Base-by-base conservation (phyloP, 805 yeast species). In the Limtongozyma cylindracea region DNA sequence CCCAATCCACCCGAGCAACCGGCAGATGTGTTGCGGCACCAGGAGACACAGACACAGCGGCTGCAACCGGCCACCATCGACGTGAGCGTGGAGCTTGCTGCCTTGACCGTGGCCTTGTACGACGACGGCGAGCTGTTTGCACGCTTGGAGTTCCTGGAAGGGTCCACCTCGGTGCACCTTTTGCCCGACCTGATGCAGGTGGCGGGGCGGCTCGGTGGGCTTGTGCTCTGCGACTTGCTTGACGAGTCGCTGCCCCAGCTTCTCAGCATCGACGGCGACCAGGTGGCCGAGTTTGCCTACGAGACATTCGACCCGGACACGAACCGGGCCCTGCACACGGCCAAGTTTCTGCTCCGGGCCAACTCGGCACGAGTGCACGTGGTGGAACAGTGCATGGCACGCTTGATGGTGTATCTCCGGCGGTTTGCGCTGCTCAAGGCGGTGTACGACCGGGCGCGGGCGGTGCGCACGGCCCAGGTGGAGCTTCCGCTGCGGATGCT, bases 391-490 rank as follows among this genome's bases (percentile, higher is more conserved):
- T 72, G 95, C 0, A 56, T 80, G 26, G 55, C 66, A 16, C 59
- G 68, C 30, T 57, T 91, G 8, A 35, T 71, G 15, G 51, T 57
- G 8, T 84, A 65, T 33, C 47, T 78, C 33, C 62, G 62, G 30
- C 72, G 71, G 31, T 74, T 91, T 35, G 70, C 65, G 26, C 60
- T 60, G 31, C 77, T 84, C 92, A 88, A 88, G 41, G 62, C 61
- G 4, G 53, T 82, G n/a, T 91, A 74, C 41, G 98, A 88, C 35
- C 50, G 60, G 11, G 91, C 96, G 0, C 59, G 96, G 26, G 77
- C 71, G 34, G 76, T 80, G 8, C 93, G 96, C 0, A 60, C 78
- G 31, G 62, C 71, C 31, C 91, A 76, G 39, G 88, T 68, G 19
- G 61, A 62, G 23, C 52, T 47, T 25, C 62, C 74, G 1, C 56